These are phyloP conservation scores for Magnolia changhungtana DNA, from an alignment of 164 flowering plant species.

Conservation along the genomic window DNA sequence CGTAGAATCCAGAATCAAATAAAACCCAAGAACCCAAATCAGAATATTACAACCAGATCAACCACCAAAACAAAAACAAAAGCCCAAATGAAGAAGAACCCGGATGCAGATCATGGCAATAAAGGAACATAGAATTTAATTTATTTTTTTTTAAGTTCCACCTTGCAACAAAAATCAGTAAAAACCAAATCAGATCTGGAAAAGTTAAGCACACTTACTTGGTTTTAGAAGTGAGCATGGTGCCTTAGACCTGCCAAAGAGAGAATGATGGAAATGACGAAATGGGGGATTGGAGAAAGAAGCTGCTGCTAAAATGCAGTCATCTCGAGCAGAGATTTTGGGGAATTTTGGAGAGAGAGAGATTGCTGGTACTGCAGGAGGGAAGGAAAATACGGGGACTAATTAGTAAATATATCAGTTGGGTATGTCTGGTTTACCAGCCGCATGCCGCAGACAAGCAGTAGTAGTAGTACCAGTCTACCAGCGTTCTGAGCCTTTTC, in stretches of 20 bases:
- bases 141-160: background rate
- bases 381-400: too few relatives aligned
- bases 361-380: background rate
- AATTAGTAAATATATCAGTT: background rate
- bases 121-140: background rate
- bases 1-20: background rate
- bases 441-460: background rate
- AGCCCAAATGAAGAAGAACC: background rate
- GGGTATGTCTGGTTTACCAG: background rate
- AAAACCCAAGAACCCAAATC: background rate
- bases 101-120: slow-evolving; percentile 7
- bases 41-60: background rate
- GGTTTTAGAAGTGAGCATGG: slow-evolving; percentile 53
- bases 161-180: background rate
- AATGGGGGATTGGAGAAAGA: background rate
- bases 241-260: slow-evolving; percentile 1
- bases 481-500: background rate
- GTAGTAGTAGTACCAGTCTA: background rate
- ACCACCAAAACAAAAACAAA: background rate
- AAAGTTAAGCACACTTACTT: slow-evolving; percentile 35
- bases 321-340: background rate
- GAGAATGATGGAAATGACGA: background rate
- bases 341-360: background rate
- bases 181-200: slow-evolving; percentile 28
- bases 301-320: background rate